Evolutionary conservation across 2,329 filamentous ascomycete genomes (phyloP).

Genomic region (Fusarium sp.): DNA sequence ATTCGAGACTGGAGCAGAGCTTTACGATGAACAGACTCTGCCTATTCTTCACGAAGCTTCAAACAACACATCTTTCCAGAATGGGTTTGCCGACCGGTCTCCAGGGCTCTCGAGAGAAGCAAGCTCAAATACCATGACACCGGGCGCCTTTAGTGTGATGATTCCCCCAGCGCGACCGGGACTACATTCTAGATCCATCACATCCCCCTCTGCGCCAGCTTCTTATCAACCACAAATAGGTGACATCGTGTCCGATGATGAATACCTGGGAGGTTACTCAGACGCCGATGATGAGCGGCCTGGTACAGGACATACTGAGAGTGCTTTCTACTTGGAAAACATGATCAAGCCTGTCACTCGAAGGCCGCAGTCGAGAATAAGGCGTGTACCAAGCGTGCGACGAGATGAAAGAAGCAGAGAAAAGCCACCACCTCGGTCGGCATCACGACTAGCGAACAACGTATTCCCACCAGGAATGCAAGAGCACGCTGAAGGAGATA

Average conservation of each 20-base stretch:
- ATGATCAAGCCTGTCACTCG: constrained; percentile 71
- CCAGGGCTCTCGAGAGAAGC: constrained; percentile 70
- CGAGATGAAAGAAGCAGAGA: constrained; percentile 51
- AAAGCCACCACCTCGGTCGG: constrained; percentile 54
- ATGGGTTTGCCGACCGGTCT: constrained; percentile 83
- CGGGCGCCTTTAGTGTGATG: constrained; percentile 65
- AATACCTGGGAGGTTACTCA: constrained; percentile 78
- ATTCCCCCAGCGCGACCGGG: constrained; percentile 65
- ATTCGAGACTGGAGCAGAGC: constrained; percentile 79
- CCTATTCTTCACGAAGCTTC: constrained; percentile 90
- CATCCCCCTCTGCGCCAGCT: constrained; percentile 75
- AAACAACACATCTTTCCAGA: constrained; percentile 85
- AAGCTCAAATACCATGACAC: constrained; percentile 71
- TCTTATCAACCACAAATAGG: constrained; percentile 66
- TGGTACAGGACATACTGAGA: constrained; percentile 54
- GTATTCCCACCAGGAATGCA: constrained; percentile 50
- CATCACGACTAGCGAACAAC: constrained; percentile 56
- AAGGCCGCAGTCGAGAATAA: constrained; percentile 61
- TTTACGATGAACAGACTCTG: constrained; percentile 93
- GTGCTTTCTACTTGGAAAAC: constrained; percentile 68
- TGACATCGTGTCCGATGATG: constrained; percentile 80
- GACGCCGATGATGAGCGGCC: constrained; percentile 75
- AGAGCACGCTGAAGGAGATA: constrained; percentile 53
- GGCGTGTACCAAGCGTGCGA: constrained; percentile 49
- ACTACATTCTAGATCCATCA: constrained; percentile 85